Base-by-base conservation (phyloP, 345 rosid species). In the Pistacia atlantica region DNA sequence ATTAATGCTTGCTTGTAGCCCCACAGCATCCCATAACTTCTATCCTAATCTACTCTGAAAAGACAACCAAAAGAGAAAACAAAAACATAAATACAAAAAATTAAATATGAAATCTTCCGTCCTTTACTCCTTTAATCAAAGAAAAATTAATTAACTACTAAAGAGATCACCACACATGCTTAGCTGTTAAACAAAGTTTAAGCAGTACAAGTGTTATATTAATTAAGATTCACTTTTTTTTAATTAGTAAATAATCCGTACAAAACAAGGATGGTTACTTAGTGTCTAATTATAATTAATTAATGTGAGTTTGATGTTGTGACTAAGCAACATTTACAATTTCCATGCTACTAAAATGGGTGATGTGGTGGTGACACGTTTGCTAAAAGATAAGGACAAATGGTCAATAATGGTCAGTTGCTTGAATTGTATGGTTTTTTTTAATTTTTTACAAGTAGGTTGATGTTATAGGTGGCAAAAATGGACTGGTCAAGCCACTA, bases 151-250 rank as follows among this genome's bases (percentile, higher is more conserved):
- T 61, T 52, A 59, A 52, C 42, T 67, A 38, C n/a, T 33, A 46
- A 80, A 69, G 25, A 17, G 48, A 62, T 0, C 76, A 59, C 31
- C 64, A 68, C 62, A 67, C 63, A 79, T 78, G 87, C 84, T 82
- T 78, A 84, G 87, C 84, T 82, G 81, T 84, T 75, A 80, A 80
- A 55, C 78, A 79, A 76, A 71, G 73, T 80, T 69, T 7, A 72
- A 72, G 73, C 49, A 72, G 69, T 42, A 20, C 66, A 75, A 61
- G 69, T 56, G 65, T 31, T 31, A 31, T 31, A 31, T 31, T 60
- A 49, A 55, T 14, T 33, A 31, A 67, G 64, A 74, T 59, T 75
- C 64, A 20, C n/a, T 45, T 51, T 51, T 4, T 55, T 65, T 5
- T 49, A 0, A 49, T 25, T 25, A 46, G 14, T 46, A 5, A 56